Percentiles rank a stretch among this genome's conserved stretches.
phyloP scores from a whole-genome alignment of 2,329 filamentous ascomycete genomes.

The Exserohilum turcica region DNA sequence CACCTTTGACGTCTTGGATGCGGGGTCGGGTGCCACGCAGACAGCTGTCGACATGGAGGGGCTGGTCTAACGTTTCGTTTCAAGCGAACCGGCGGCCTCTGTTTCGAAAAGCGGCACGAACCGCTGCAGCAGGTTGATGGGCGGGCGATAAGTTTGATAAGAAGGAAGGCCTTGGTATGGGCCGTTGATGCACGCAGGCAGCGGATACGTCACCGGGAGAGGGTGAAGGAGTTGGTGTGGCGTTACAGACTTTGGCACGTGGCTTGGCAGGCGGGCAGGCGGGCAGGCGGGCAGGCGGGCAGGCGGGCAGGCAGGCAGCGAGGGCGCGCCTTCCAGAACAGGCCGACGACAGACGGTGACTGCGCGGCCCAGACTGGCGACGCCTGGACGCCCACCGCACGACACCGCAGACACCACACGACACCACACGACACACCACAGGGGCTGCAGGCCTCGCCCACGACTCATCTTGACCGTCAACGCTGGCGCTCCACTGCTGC shows the following conservation, averaged over 20 bases:
- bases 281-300: not conserved
- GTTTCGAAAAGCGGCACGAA: slow-evolving; percentile 24
- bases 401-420: no score
- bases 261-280: not conserved
- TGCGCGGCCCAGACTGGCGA: not conserved
- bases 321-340: not conserved
- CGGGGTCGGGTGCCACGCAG: not conserved
- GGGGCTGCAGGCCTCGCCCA: not conserved
- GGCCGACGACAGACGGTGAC: no score
- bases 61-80: slow-evolving; percentile 22
- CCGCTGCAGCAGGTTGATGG: slow-evolving; percentile 17
- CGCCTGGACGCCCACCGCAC: no score
- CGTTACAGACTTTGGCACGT: no score
- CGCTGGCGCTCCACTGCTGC: not conserved
- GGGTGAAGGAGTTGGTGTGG: not conserved
- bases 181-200: slow-evolving; percentile 15
- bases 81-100: slow-evolving; percentile 9
- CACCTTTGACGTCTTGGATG: not conserved
- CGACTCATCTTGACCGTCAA: not conserved
- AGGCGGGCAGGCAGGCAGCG: not conserved
- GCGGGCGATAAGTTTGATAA: slow-evolving; percentile 23
- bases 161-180: slow-evolving; percentile 21
- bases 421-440: not conserved
- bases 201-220: slow-evolving; percentile 3
- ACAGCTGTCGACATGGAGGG: no score